A percentile compares a stretch with the other conserved stretches of the same genome.
Conservation (phyloP, 1,139 yeast species). For the Kodamaea ohmeri region DNA sequence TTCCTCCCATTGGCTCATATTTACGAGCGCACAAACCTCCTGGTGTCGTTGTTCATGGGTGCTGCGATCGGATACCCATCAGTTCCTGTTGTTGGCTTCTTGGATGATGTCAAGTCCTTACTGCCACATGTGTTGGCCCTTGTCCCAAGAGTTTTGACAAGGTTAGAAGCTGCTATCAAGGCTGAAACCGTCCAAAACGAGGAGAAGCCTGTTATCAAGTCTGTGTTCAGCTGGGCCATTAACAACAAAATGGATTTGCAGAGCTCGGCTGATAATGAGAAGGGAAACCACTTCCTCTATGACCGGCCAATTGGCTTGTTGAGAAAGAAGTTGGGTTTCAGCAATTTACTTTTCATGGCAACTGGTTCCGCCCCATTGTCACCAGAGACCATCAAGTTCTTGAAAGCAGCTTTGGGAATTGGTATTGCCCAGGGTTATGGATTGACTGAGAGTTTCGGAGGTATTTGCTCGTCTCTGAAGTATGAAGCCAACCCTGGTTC, state of each 20-base stretch:
- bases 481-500: slow-evolving; percentile 41
- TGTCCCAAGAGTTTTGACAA: slow-evolving; percentile 25
- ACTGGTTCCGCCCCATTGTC: slow-evolving; percentile 48
- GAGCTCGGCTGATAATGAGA: slow-evolving; percentile 26
- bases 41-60: slow-evolving; percentile 29
- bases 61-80: slow-evolving; percentile 42
- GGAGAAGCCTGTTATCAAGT: slow-evolving; percentile 32
- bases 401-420: slow-evolving; percentile 38
- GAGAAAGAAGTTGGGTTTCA: slow-evolving; percentile 38
- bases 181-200: slow-evolving; percentile 33
- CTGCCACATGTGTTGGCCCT: slow-evolving; percentile 28
- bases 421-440: slow-evolving; percentile 48
- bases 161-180: slow-evolving; percentile 25
- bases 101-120: slow-evolving; percentile 37
- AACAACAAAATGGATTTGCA: slow-evolving; percentile 33
- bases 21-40: slow-evolving; percentile 46
- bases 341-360: slow-evolving; percentile 24
- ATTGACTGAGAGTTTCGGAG: slow-evolving; percentile 47
- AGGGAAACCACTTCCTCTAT: slow-evolving; percentile 30
- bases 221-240: slow-evolving; percentile 30
- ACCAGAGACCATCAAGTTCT: slow-evolving; percentile 39
- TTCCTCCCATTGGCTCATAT: slow-evolving; percentile 73
- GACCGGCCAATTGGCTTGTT: slow-evolving; percentile 28
- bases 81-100: slow-evolving; percentile 30
- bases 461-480: slow-evolving; percentile 30